phyloP scores from a whole-genome alignment of 192 early-diverging fungal genomes.

The Podila minutissima region DNA sequence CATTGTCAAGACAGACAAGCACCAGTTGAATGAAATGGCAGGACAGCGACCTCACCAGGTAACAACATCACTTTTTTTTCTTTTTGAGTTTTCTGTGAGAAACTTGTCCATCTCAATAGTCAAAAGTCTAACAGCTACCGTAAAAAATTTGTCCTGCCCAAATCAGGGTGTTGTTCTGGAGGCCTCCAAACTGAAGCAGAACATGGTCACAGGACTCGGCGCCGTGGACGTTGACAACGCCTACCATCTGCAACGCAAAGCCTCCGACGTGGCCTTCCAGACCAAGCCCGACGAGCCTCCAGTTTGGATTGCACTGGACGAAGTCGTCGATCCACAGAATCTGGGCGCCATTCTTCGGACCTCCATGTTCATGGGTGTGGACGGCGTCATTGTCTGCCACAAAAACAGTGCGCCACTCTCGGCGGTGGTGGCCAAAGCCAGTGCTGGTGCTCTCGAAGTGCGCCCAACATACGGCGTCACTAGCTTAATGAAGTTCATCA shows the following conservation, averaged over 20 bases:
- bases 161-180: constrained; percentile 61
- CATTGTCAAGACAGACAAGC: constrained; percentile 46
- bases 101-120: neutral
- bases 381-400: constrained; percentile 69
- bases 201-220: constrained; percentile 7
- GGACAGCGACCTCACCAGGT: constrained; percentile 63
- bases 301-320: constrained; percentile 64
- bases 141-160: neutral
- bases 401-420: constrained; percentile 71
- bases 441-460: constrained; percentile 73
- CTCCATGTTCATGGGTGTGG: constrained; percentile 70
- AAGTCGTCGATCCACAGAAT: constrained; percentile 72
- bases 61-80: neutral
- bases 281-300: constrained; percentile 26
- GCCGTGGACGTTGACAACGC: constrained; percentile 9
- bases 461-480: constrained; percentile 67
- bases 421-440: constrained; percentile 71
- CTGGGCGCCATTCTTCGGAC: constrained; percentile 75
- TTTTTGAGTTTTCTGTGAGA: neutral
- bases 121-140: no score
- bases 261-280: neutral
- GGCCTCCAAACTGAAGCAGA: constrained; percentile 37
- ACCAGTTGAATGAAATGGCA: constrained; percentile 56
- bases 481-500: constrained; percentile 65
- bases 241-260: constrained; percentile 1